Evolutionary conservation across 306 rosid genomes (phyloP).

Genomic region (Abrus pulchellus): DNA sequence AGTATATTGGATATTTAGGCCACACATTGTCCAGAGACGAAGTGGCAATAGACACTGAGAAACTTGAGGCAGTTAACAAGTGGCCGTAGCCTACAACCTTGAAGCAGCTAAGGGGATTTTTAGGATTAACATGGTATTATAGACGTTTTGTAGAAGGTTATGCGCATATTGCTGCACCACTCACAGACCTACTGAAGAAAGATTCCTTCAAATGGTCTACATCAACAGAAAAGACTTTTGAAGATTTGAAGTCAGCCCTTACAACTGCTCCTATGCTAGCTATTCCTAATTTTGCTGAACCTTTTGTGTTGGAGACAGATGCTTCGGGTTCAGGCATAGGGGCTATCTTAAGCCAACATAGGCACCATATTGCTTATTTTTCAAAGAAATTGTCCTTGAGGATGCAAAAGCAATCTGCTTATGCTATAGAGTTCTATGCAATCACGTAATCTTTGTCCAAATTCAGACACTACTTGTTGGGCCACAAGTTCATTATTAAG

Average conservation of each 20-base stretch:
- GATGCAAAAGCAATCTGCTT: too few relatives aligned
- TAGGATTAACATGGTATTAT: neutral
- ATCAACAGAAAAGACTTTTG: too few relatives aligned
- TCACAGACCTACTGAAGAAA: too few relatives aligned
- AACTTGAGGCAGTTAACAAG: neutral
- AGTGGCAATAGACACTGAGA: neutral
- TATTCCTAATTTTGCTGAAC: too few relatives aligned
- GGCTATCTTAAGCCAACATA: too few relatives aligned
- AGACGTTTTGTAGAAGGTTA: neutral
- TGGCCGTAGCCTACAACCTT: neutral
- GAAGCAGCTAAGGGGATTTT: neutral
- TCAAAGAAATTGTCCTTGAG: too few relatives aligned
- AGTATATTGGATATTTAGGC: neutral
- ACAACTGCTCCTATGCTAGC: too few relatives aligned
- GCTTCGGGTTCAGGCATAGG: too few relatives aligned
- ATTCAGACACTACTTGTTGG: neutral
- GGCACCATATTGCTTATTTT: too few relatives aligned
- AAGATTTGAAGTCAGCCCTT: too few relatives aligned
- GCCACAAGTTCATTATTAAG: neutral
- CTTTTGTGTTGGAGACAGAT: too few relatives aligned
- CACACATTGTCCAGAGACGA: neutral
- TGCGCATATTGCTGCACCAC: neutral
- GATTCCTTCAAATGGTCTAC: neutral
- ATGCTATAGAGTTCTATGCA: too few relatives aligned
- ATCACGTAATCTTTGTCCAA: neutral